A percentile compares a stretch with the other conserved stretches of the same genome.
These are phyloP conservation scores for Dendrocalamus sinicus DNA, from an alignment of 176 grass and related monocot species.

Conservation along the genomic window DNA sequence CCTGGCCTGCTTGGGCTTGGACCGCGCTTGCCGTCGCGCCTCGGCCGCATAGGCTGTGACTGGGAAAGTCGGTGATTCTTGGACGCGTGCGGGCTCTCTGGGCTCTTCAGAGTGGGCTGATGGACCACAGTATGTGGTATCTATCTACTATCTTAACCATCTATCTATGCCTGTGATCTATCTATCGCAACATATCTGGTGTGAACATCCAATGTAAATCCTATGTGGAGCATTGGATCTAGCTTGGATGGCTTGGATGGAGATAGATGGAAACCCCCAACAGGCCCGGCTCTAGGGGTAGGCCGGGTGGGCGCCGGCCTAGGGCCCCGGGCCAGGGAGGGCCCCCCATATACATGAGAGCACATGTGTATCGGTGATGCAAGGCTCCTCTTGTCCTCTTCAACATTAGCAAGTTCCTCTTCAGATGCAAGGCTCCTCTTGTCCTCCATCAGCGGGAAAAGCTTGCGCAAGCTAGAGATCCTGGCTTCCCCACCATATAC, in stretches of 20 bases:
- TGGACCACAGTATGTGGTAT: not conserved
- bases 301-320: too few relatives aligned
- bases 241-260: too few relatives aligned
- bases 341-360: too few relatives aligned
- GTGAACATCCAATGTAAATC: too few relatives aligned
- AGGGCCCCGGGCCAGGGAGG: too few relatives aligned
- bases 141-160: too few relatives aligned
- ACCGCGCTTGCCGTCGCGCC: not conserved
- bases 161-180: too few relatives aligned
- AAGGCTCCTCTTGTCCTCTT: constrained; percentile 25
- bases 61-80: not conserved
- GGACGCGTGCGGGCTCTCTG: not conserved
- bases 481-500: constrained; percentile 84
- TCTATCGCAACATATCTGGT: too few relatives aligned
- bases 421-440: constrained; percentile 81
- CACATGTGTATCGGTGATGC: too few relatives aligned
- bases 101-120: not conserved
- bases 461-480: constrained; percentile 71
- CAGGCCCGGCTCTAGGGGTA: too few relatives aligned
- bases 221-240: too few relatives aligned
- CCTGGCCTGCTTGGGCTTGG: not conserved
- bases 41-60: not conserved
- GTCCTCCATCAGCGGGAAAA: constrained; percentile 86
- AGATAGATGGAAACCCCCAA: too few relatives aligned
- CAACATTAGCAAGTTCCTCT: constrained; percentile 65